phyloP scores from a whole-genome alignment of 257 asterid species.

The Striga asiatica region DNA sequence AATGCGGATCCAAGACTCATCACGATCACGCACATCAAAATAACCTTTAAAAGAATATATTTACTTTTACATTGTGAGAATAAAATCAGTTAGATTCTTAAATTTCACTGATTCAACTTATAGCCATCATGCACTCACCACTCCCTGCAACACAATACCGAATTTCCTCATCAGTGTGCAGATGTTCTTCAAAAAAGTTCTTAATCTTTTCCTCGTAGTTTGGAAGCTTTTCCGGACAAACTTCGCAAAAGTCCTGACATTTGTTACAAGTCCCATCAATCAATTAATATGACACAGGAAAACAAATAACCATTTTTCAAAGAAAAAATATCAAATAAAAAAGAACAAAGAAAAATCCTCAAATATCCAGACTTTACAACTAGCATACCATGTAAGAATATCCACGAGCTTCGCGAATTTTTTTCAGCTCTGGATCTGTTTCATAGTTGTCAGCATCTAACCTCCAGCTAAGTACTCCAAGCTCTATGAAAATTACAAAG shows the following conservation, averaged over 20 bases:
- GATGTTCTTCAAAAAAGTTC: conserved; percentile 76
- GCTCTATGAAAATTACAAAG: conserved; percentile 41
- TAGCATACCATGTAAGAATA: conserved; percentile 65
- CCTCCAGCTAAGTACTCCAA: conserved; percentile 93
- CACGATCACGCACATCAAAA: conserved; percentile 74
- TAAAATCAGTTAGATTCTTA: too few species aligned
- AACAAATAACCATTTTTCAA: too few species aligned
- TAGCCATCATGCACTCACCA: conserved; percentile 37
- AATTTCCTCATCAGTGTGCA: conserved; percentile 94
- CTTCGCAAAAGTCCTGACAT: conserved; percentile 64
- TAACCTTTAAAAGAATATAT: conserved; percentile 20
- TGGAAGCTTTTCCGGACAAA: conserved; percentile 80
- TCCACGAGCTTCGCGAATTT: conserved; percentile 80
- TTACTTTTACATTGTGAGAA: not conserved
- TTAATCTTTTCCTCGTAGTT: conserved; percentile 82
- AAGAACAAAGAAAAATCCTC: not conserved
- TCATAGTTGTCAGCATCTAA: conserved; percentile 86
- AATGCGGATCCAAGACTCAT: conserved; percentile 78
- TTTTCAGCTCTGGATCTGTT: conserved; percentile 77
- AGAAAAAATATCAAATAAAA: too few species aligned
- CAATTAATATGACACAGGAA: too few species aligned
- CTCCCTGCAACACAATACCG: conserved; percentile 91
- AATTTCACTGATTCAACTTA: conserved; percentile 1
- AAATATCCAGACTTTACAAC: not conserved
- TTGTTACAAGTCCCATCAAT: too few species aligned